phyloP scores from a whole-genome alignment of 768 basidiomycete species.

The Ephemerocybe angulata region DNA sequence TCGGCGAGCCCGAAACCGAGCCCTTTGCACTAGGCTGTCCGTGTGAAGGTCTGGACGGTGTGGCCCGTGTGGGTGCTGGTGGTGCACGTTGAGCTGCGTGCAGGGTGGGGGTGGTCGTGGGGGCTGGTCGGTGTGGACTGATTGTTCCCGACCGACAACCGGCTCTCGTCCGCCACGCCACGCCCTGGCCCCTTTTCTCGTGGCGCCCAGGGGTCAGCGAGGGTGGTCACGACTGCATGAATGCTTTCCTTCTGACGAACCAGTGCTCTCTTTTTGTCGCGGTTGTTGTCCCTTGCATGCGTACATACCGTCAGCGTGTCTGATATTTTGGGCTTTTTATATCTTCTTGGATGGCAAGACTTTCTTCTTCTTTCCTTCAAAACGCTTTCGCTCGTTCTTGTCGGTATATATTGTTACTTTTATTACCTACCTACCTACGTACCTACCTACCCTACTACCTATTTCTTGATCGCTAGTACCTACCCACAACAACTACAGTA shows the following conservation, averaged over 20 bases:
- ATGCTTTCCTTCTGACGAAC: not conserved
- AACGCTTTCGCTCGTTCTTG: not conserved
- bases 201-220: not conserved
- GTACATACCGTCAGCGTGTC: too few species aligned
- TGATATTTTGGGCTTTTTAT: not conserved
- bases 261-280: not conserved
- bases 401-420: not conserved
- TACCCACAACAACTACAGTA: not conserved
- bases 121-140: too few species aligned
- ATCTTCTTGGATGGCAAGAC: not conserved
- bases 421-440: not conserved
- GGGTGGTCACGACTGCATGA: constrained; percentile 2
- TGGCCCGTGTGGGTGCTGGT: too few species aligned
- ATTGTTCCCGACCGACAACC: too few species aligned
- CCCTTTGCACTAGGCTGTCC: not conserved
- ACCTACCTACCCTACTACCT: not conserved
- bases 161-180: not conserved
- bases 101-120: not conserved
- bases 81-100: not conserved
- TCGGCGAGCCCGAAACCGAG: not conserved
- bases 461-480: not conserved
- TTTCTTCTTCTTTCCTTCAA: not conserved
- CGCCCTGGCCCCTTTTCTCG: not conserved
- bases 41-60: not conserved
- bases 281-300: too few species aligned